These are phyloP conservation scores for Wickerhamomyces ciferrii DNA, from an alignment of 805 yeast genomes.

Conservation along the genomic window DNA sequence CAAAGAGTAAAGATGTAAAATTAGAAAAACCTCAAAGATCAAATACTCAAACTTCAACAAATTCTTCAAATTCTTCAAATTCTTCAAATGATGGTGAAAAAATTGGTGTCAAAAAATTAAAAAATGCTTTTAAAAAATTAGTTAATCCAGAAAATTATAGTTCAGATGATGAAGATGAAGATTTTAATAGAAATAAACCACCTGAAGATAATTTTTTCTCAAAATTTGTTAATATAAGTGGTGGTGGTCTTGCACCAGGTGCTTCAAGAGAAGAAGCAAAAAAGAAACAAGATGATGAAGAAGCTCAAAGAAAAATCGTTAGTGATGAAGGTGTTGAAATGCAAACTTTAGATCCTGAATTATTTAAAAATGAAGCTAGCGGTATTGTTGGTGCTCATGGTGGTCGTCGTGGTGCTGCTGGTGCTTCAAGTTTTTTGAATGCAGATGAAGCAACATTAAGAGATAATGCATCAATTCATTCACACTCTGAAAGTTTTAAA, in stretches of 20 bases:
- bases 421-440: conserved; percentile 2
- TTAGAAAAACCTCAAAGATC: neutral
- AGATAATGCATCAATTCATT: conserved; percentile 17
- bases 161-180: conserved; percentile 15
- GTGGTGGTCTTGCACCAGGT: conserved; percentile 32
- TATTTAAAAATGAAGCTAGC: conserved; percentile 47
- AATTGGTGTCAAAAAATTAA: conserved; percentile 9
- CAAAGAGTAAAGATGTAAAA: neutral
- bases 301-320: conserved; percentile 25
- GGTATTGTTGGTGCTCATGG: conserved; percentile 48
- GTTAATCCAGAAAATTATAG: conserved; percentile 7
- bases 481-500: conserved; percentile 20
- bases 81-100: conserved; percentile 2
- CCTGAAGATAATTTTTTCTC: conserved; percentile 20
- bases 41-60: neutral
- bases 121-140: conserved; percentile 13
- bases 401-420: conserved; percentile 1
- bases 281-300: conserved; percentile 26
- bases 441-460: conserved; percentile 14
- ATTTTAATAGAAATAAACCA: neutral
- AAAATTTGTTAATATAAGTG: conserved; percentile 25
- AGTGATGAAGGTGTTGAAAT: conserved; percentile 36
- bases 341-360: conserved; percentile 35
- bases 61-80: conserved; percentile 1
- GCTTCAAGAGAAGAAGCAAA: conserved; percentile 16